Percentiles rank a stretch among this genome's conserved stretches.
These are phyloP conservation scores for Bryoerythrophyllum caledonicum DNA, from an alignment of 225 moss, liverwort and hornwort genomes.

Conservation along the genomic window DNA sequence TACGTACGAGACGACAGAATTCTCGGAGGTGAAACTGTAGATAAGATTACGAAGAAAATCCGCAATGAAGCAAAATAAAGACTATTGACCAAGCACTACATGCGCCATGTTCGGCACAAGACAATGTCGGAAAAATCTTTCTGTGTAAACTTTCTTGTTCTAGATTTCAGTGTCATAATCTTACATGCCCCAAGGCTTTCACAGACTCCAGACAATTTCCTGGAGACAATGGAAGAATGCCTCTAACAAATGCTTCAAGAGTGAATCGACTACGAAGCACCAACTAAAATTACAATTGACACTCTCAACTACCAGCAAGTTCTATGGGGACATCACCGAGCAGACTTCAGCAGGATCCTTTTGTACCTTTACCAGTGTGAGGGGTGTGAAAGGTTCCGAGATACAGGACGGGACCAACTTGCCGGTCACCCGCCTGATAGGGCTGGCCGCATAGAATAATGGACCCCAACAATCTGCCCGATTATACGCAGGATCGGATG, in stretches of 20 bases:
- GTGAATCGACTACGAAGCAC: slow-evolving; percentile 37
- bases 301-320: slow-evolving; percentile 24
- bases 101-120: not conserved
- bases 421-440: slow-evolving; percentile 47
- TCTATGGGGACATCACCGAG: slow-evolving; percentile 51
- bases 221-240: slow-evolving; percentile 41
- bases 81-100: not conserved
- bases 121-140: not conserved
- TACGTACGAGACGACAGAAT: not conserved
- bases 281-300: slow-evolving; percentile 41
- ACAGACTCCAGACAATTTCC: slow-evolving; percentile 30
- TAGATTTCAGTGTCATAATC: slow-evolving; percentile 21
- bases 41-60: not conserved
- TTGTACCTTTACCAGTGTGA: slow-evolving; percentile 40
- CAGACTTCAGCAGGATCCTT: slow-evolving; percentile 49
- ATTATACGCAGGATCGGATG: slow-evolving; percentile 57
- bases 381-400: slow-evolving; percentile 51
- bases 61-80: not conserved
- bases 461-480: slow-evolving; percentile 77
- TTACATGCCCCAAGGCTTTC: slow-evolving; percentile 31
- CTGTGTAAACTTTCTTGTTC: slow-evolving; percentile 6
- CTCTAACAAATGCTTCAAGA: slow-evolving; percentile 34
- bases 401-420: slow-evolving; percentile 41
- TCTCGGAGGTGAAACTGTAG: not conserved
- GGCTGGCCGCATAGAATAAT: slow-evolving; percentile 66